A percentile compares a stretch with the other conserved stretches of the same genome.
Evolutionary conservation across 192 early-diverging fungal genomes (phyloP).

Genomic region (Globomyces pollinis-pini): DNA sequence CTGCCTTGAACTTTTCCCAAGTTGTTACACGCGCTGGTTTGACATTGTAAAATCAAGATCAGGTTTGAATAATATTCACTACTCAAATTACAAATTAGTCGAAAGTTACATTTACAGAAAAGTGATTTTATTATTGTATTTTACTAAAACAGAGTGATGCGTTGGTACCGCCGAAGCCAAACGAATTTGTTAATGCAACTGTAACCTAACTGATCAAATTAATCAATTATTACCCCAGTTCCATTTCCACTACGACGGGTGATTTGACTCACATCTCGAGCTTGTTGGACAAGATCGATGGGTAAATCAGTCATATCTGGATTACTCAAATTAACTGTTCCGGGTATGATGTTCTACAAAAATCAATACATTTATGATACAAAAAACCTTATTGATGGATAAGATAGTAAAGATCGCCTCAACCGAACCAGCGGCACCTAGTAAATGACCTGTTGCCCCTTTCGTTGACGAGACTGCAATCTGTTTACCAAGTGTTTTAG

Average conservation of each 20-base stretch:
- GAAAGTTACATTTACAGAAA: too few species aligned
- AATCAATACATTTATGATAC: too few species aligned
- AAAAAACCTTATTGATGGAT: conserved; percentile 55
- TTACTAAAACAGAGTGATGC: conserved; percentile 30
- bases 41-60: too few species aligned
- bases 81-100: too few species aligned
- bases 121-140: conserved; percentile 7
- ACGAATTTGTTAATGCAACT: conserved; percentile 76
- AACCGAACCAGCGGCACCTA: conserved; percentile 92
- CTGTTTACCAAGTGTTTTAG: conserved; percentile 51
- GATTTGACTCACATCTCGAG: conserved; percentile 15
- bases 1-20: too few species aligned
- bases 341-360: conserved; percentile 65
- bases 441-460: conserved; percentile 82
- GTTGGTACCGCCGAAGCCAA: conserved; percentile 79
- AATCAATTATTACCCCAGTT: background rate
- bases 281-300: conserved; percentile 41
- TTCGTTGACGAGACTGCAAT: conserved; percentile 85
- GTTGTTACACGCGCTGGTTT: too few species aligned
- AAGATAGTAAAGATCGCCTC: conserved; percentile 87
- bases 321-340: conserved; percentile 72
- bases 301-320: conserved; percentile 49
- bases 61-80: too few species aligned
- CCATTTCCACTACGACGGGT: background rate
- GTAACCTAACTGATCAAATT: too few species aligned